phyloP scores from a whole-genome alignment of 345 rosid genomes.

The Eucalyptus pauciflora region DNA sequence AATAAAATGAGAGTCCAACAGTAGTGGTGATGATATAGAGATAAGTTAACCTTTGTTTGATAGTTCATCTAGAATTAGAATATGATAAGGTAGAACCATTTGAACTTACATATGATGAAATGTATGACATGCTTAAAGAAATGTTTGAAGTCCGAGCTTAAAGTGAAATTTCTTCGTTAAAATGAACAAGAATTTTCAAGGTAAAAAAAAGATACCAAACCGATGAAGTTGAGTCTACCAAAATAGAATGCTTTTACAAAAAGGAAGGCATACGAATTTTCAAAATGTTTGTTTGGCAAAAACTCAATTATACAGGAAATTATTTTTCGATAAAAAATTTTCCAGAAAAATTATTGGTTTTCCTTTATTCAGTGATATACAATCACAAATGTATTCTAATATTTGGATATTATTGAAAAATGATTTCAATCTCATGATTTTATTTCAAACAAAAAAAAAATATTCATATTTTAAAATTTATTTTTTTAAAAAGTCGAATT shows the following conservation, averaged over 20 bases:
- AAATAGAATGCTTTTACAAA: not conserved
- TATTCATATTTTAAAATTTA: too few relatives aligned
- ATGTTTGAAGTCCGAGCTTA: not conserved
- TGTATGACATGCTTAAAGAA: not conserved
- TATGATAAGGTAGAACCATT: not conserved
- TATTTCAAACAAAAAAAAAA: too few relatives aligned
- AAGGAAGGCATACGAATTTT: not conserved
- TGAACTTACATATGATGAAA: not conserved
- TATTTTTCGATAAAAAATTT: fast-evolving
- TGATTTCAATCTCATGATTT: too few relatives aligned
- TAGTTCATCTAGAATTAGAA: not conserved
- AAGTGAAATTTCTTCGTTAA: not conserved
- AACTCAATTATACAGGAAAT: too few relatives aligned
- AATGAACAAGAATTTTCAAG: not conserved
- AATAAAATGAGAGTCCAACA: not conserved
- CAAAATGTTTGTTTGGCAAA: not conserved
- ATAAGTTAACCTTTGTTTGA: not conserved
- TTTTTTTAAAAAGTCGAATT: fast-evolving
- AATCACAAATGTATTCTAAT: too few relatives aligned
- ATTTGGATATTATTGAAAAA: too few relatives aligned
- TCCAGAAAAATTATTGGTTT: too few relatives aligned
- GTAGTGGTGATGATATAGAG: not conserved
- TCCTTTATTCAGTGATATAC: too few relatives aligned
- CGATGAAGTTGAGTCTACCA: not conserved
- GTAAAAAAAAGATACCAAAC: not conserved